Percentiles rank a stretch among this genome's conserved stretches.
Conservation (phyloP, 176 grass and related monocot genomes). For the Oryza meyeriana region DNA sequence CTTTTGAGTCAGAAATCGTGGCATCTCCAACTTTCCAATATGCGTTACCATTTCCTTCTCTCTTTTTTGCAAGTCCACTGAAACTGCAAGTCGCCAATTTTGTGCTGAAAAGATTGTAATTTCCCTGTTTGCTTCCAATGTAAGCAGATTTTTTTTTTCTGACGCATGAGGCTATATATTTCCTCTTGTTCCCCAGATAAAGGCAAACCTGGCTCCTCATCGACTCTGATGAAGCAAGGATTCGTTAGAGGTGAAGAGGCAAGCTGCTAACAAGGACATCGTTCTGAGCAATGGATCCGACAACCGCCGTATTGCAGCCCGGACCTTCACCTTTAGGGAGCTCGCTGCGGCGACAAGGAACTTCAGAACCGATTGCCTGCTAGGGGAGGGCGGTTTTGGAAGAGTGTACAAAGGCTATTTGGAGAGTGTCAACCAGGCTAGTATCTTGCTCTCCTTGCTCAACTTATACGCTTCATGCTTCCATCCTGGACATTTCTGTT, state of each 20-base stretch:
- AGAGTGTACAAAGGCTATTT: conserved; percentile 72
- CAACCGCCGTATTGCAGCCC: conserved; percentile 54
- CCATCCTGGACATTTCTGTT: not conserved
- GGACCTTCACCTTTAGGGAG: conserved; percentile 69
- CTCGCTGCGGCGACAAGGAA: conserved; percentile 57
- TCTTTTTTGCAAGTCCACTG: no score
- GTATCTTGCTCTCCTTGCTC: not conserved
- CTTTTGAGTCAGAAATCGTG: no score
- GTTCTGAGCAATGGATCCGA: conserved; percentile 29
- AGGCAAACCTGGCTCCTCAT: conserved; percentile 3
- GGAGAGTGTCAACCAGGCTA: conserved; percentile 62
- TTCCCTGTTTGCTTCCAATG: no score
- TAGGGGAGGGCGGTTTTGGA: conserved; percentile 79
- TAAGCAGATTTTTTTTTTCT: not conserved
- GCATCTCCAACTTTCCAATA: no score
- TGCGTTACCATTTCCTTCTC: no score
- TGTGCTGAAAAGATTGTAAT: no score
- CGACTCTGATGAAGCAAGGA: conserved; percentile 38
- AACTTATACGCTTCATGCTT: not conserved
- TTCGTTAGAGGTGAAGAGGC: not conserved
- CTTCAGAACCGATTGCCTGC: conserved; percentile 70
- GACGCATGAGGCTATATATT: not conserved
- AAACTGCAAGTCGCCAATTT: no score
- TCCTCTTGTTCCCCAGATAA: conserved; percentile 32
- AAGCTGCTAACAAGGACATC: conserved; percentile 26